Evolutionary conservation across 331 rosid species (phyloP), one percentile per base, ranked within the genome.

Genomic region (Rosa hybrid): DNA sequence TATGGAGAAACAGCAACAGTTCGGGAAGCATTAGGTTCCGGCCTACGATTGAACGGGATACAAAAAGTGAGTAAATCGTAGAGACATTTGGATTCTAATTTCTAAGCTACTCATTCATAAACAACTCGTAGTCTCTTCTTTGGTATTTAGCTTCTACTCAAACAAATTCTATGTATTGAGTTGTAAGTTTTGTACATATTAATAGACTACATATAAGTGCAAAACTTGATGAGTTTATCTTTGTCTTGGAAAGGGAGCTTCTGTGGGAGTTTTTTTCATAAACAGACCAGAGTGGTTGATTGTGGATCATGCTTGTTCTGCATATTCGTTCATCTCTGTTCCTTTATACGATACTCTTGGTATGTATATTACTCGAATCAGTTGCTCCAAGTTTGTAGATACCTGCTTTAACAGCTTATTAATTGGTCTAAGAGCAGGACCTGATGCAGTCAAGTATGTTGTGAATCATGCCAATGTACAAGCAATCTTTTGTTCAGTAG

Each of bases 341-440:
- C 99, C 99, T 80, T 85, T 95, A 86, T 95, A 95, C 63, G 99
- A 95, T 74, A 95, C 99, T 56, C 99, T 95, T 78, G 99, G 99
- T 95, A 85, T 75, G 96, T 81, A 20, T 45, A 23, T 63, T 45
- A 45, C 72, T 20, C 20, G 3, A 59, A 25, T 53, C 59, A 71
- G 56, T 71, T 53, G 59, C 21, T 65, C 76, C 72, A 65, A 12
- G 69, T 76, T 30, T 82, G 63, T 79, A 72, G 64, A 56, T 30
- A 63, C 81, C 50, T 51, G 74, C 70, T 63, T 69, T 90, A 79
- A 81, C 53, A 54, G 63, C 49, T 63, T 62, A 34, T 63, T 42
- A 42, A 42, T 42, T 76, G 77, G 79, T 72, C 50, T 84, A 53
- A 16, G 59, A 53, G 79, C 87, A 95, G 99, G 99, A 84, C 98